Conservation (phyloP, 2,329 filamentous ascomycete genomes). For the Talaromyces sp. region DNA sequence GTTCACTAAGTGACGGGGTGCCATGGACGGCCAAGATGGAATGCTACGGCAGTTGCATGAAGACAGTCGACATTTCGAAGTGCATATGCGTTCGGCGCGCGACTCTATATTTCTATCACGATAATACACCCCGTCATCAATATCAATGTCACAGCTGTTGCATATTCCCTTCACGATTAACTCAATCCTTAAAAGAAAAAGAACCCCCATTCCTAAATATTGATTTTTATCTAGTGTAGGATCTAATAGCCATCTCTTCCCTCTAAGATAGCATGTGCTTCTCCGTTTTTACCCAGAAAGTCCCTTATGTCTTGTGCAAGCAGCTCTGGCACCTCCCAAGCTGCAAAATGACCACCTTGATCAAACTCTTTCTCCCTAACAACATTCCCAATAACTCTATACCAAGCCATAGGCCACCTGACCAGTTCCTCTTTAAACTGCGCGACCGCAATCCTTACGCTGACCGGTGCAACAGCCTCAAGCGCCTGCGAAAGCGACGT, state of each 20-base stretch:
- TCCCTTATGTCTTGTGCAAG: constrained; percentile 50
- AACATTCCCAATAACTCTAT: constrained; percentile 53
- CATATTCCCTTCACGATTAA: not conserved
- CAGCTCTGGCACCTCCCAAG: constrained; percentile 53
- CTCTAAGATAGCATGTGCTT: constrained; percentile 38
- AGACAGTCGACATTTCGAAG: constrained; percentile 14
- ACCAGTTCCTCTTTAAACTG: constrained; percentile 56
- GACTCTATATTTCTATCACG: constrained; percentile 27
- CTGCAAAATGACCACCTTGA: constrained; percentile 57
- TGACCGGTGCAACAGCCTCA: constrained; percentile 43
- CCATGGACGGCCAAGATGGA: constrained; percentile 21
- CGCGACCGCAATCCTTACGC: constrained; percentile 57
- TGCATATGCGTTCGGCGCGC: constrained; percentile 11
- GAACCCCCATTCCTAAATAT: not conserved
- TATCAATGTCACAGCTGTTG: constrained; percentile 19
- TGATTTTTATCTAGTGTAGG: not conserved
- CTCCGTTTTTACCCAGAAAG: constrained; percentile 51
- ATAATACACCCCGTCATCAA: constrained; percentile 28
- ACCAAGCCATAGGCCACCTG: constrained; percentile 55
- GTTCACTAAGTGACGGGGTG: constrained; percentile 28
- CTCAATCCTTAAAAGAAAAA: not conserved
- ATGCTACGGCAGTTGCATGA: constrained; percentile 19
- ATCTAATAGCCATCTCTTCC: constrained; percentile 39
- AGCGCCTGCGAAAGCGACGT: constrained; percentile 29
- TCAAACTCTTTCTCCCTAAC: constrained; percentile 52